phyloP scores from a whole-genome alignment of 768 basidiomycete genomes.

The Mycena metata region DNA sequence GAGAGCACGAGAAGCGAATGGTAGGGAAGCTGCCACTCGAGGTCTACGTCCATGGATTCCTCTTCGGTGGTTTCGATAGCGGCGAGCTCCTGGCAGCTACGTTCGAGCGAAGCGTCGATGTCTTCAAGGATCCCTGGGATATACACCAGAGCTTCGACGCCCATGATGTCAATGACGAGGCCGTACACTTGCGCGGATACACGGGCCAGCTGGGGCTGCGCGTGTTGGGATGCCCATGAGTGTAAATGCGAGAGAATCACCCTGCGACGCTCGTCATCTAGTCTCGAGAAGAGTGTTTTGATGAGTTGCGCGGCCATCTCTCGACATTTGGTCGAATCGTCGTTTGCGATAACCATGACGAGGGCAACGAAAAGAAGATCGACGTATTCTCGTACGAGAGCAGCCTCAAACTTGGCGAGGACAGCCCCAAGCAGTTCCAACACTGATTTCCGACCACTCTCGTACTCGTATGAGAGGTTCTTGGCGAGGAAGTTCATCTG shows the following conservation, averaged over 20 bases:
- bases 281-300: conserved; percentile 77
- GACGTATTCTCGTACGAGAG: conserved; percentile 81
- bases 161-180: conserved; percentile 79
- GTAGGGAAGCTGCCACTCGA: conserved; percentile 88
- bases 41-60: conserved; percentile 66
- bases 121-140: conserved; percentile 68
- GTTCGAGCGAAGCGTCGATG: conserved; percentile 61
- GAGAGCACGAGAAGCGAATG: conserved; percentile 77
- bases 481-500: conserved; percentile 94
- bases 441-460: conserved; percentile 93
- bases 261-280: conserved; percentile 71
- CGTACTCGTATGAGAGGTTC: conserved; percentile 91
- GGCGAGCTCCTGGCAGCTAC: conserved; percentile 57
- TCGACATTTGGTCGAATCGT: conserved; percentile 90
- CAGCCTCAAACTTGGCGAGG: conserved; percentile 84
- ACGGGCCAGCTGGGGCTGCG: conserved; percentile 72
- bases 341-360: conserved; percentile 94
- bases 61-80: conserved; percentile 58
- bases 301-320: conserved; percentile 90
- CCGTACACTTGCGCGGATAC: conserved; percentile 89
- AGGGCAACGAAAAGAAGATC: conserved; percentile 93
- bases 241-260: conserved; percentile 79
- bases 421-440: conserved; percentile 92
- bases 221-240: conserved; percentile 78
- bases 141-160: conserved; percentile 60